A percentile compares a stretch with the other conserved stretches of the same genome.
These are phyloP conservation scores for Chrysophaeum taylorii DNA, from an alignment of 352 stramenopile species.

Conservation along the genomic window DNA sequence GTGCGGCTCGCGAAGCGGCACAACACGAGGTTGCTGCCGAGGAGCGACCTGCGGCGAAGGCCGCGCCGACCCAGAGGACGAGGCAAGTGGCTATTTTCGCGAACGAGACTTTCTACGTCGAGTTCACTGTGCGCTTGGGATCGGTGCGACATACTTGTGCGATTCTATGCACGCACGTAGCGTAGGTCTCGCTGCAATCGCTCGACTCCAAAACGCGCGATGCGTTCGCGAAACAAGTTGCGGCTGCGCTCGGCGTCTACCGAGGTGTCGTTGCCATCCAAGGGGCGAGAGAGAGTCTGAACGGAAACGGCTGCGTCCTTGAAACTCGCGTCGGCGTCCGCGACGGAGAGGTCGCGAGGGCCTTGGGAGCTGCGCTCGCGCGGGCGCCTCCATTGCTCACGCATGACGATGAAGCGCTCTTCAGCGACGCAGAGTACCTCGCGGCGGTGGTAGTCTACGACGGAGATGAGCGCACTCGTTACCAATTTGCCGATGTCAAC, in stretches of 20 bases:
- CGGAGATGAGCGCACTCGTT: neutral
- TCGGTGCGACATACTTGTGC: neutral
- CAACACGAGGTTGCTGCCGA: no score
- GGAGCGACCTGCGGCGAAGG: no score
- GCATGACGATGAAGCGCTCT: neutral
- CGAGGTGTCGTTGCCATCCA: neutral
- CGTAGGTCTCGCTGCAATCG: neutral
- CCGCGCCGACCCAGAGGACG: no score
- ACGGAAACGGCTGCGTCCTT: neutral
- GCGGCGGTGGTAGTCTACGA: neutral
- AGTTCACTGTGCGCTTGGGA: neutral
- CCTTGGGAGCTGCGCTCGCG: neutral
- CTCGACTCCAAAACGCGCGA: neutral
- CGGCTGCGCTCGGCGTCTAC: neutral
- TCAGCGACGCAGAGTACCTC: neutral
- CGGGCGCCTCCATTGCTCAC: neutral
- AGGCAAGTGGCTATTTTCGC: neutral
- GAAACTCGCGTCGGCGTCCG: neutral
- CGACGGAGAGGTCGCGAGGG: neutral
- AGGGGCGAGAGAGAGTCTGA: neutral
- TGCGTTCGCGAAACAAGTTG: neutral
- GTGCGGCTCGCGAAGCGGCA: no score
- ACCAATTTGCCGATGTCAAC: no score
- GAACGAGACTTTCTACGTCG: neutral
- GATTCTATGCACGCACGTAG: neutral